Evolutionary conservation across 352 stramenopile species (phyloP).

Genomic region (Peronospora destructor): DNA sequence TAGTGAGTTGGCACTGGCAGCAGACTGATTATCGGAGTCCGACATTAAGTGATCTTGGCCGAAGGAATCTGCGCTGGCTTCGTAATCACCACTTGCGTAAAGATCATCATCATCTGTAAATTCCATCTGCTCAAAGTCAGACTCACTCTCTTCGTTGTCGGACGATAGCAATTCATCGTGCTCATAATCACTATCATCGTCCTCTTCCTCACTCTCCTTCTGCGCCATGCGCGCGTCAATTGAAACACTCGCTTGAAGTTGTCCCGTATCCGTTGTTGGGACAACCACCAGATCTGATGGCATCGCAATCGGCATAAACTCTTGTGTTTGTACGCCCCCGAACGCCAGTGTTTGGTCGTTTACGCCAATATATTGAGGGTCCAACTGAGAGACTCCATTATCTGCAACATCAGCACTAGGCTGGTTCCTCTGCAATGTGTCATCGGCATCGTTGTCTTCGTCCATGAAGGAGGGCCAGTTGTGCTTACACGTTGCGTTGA

Average conservation of each 20-base stretch:
- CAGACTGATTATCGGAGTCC: conserved; percentile 24
- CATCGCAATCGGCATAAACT: conserved; percentile 20
- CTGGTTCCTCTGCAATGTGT: conserved; percentile 15
- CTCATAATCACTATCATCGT: conserved; percentile 82
- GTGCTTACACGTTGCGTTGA: conserved; percentile 70
- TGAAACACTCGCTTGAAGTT: conserved; percentile 7
- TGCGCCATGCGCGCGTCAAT: conserved; percentile 8
- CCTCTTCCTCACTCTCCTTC: conserved; percentile 36
- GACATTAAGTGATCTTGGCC: conserved; percentile 19
- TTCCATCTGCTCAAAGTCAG: conserved; percentile 71
- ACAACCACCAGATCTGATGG: conserved; percentile 10
- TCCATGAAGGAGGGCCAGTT: conserved; percentile 78
- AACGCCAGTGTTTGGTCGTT: conserved; percentile 1
- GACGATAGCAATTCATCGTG: conserved; percentile 76
- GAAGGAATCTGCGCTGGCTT: conserved; percentile 12
- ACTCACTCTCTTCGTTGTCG: conserved; percentile 62
- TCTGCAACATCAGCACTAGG: neutral
- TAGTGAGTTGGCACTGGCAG: conserved; percentile 19
- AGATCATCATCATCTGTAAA: conserved; percentile 52
- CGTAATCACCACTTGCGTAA: conserved; percentile 26
- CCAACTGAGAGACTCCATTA: neutral
- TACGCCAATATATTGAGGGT: neutral
- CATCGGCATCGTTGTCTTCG: conserved; percentile 31
- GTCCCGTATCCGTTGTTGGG: neutral
- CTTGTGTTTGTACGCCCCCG: conserved; percentile 3